Percentiles rank a stretch among this genome's conserved stretches.
Conservation (phyloP, 1,284 basidiomycete genomes). For the Ceratobasidium theobromae region DNA sequence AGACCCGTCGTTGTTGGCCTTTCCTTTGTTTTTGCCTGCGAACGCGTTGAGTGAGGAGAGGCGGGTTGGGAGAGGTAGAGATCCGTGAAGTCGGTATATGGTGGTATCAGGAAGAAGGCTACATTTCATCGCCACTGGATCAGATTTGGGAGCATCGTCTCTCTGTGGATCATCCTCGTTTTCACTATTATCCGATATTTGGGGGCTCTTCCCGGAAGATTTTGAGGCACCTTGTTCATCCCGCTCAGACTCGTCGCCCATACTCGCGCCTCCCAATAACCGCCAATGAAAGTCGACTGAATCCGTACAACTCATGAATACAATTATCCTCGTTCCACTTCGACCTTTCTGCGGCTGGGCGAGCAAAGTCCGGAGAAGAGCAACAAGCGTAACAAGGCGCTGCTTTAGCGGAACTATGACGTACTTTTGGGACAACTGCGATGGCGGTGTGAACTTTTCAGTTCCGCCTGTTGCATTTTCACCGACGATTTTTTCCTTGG, state of each 20-base stretch:
- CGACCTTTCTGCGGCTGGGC: constrained; percentile 53
- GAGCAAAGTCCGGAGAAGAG: constrained; percentile 77
- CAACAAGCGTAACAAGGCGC: constrained; percentile 86
- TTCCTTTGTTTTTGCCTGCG: constrained; percentile 48
- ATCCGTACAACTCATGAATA: constrained; percentile 96
- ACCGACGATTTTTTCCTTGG: constrained; percentile 36
- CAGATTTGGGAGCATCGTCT: constrained; percentile 39
- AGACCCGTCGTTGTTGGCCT: constrained; percentile 44
- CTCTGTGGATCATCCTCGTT: constrained; percentile 41
- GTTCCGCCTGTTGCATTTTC: no score
- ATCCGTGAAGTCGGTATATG: constrained; percentile 94
- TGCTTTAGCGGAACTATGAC: constrained; percentile 92
- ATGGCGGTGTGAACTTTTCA: constrained; percentile 87
- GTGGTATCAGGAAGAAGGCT: constrained; percentile 78
- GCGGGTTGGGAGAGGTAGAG: constrained; percentile 79
- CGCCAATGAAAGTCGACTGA: constrained; percentile 97
- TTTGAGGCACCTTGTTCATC: no score
- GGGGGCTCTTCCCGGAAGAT: no score
- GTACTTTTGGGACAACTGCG: constrained; percentile 93
- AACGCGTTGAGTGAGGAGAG: constrained; percentile 83
- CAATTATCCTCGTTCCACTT: constrained; percentile 66
- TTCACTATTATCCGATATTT: constrained; percentile 43
- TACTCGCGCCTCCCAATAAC: constrained; percentile 74
- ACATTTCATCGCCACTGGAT: constrained; percentile 59
- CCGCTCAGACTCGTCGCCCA: no score